A percentile compares a stretch with the other conserved stretches of the same genome.
Evolutionary conservation across 2,329 filamentous ascomycete genomes (phyloP).

Genomic region (Venturia aucupariae): DNA sequence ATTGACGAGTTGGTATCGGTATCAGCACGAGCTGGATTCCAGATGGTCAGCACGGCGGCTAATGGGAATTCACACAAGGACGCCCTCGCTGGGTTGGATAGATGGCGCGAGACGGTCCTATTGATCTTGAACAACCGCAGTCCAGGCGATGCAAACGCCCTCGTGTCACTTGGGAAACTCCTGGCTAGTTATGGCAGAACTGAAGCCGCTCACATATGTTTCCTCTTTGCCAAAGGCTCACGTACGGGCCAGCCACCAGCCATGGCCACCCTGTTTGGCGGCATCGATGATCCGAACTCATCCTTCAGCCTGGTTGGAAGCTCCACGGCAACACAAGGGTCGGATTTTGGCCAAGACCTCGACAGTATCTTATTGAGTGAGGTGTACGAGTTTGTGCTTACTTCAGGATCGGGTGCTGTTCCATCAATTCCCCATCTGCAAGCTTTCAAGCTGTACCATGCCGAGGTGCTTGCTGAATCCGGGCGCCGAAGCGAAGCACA

Average conservation of each 20-base stretch:
- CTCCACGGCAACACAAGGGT: conserved; percentile 63
- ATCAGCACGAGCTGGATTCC: conserved; percentile 83
- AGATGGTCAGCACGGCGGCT: conserved; percentile 72
- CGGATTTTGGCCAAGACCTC: conserved; percentile 67
- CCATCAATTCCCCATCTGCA: conserved; percentile 70
- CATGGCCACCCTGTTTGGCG: conserved; percentile 61
- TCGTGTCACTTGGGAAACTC: conserved; percentile 72
- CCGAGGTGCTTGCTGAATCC: conserved; percentile 71
- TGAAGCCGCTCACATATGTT: conserved; percentile 91
- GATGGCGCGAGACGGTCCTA: conserved; percentile 85
- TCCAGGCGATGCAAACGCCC: conserved; percentile 63
- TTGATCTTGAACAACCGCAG: conserved; percentile 85
- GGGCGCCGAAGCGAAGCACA: conserved; percentile 76
- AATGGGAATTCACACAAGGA: conserved; percentile 56
- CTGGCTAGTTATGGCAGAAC: conserved; percentile 76
- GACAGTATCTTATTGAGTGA: conserved; percentile 92
- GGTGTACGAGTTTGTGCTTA: conserved; percentile 83
- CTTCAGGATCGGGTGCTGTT: conserved; percentile 38
- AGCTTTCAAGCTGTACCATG: conserved; percentile 85
- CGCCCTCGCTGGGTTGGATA: conserved; percentile 74
- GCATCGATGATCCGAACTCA: conserved; percentile 68
- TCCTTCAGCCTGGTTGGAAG: conserved; percentile 78
- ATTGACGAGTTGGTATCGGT: conserved; percentile 91
- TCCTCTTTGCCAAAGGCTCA: conserved; percentile 57
- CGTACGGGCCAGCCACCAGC: background rate